phyloP scores from a whole-genome alignment of 202 grass and related monocot species.

The Eragrostis tef region DNA sequence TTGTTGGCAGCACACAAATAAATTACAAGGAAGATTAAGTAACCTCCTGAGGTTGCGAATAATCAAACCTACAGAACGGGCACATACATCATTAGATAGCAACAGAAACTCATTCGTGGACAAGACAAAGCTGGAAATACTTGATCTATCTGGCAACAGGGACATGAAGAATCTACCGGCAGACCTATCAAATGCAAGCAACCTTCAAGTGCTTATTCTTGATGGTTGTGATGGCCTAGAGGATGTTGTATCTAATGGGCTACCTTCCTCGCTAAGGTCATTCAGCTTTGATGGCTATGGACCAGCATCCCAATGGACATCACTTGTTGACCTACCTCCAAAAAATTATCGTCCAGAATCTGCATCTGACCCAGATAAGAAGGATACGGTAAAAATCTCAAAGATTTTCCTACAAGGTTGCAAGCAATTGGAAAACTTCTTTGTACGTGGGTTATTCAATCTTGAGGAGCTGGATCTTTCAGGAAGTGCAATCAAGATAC shows the following conservation, averaged over 20 bases:
- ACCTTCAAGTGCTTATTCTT: conserved; percentile 18
- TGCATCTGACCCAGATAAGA: background rate
- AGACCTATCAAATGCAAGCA: conserved; percentile 5
- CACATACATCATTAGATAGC: background rate
- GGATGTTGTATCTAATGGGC: background rate
- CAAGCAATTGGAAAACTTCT: background rate
- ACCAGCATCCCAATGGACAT: background rate
- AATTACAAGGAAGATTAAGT: background rate
- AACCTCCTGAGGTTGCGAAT: background rate
- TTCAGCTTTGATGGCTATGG: conserved; percentile 34
- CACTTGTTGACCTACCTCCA: background rate
- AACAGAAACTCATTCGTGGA: background rate
- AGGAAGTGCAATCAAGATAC: background rate
- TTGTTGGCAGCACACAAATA: background rate
- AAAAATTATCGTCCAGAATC: background rate
- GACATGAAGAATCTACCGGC: conserved; percentile 1
- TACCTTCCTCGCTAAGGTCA: background rate
- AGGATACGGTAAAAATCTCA: background rate
- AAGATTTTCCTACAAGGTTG: background rate
- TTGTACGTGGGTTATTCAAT: background rate
- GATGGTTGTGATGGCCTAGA: conserved; percentile 27
- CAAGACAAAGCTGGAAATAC: background rate
- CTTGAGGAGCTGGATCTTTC: conserved; percentile 32
- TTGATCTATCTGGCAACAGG: conserved; percentile 29
- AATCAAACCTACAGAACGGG: background rate